Evolutionary conservation across 202 grass and related monocot species (phyloP), one percentile per base, ranked within the genome.

Genomic region (Schoenoplectus tabernaemontani): DNA sequence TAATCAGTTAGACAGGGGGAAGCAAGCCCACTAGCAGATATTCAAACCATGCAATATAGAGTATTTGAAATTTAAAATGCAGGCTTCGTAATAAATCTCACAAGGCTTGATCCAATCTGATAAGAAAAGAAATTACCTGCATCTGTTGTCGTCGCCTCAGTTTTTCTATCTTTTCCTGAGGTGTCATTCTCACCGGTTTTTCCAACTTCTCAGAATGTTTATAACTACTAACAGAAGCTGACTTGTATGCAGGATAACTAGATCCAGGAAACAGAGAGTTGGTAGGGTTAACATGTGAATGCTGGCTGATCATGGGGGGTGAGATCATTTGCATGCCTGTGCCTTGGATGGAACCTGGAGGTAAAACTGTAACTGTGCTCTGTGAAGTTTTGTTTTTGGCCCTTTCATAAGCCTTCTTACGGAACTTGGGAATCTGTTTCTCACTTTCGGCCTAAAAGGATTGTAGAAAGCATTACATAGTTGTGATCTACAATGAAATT

Each of bases 131-230:
- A 79, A 30, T 1, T 82, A 82, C 80, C 80, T 85, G 87, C 83
- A 85, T 88, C 51, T 88, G 83, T 51, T 88, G 87, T n/a, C 87
- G 83, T 43, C 87, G 64, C 57, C 83, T 85, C 70, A 88, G 50
- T 20, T 88, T 88, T 61, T 88, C 87, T 50, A 88, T 88, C 79
- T 88, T 88, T 82, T 88, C 87, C 63, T 85, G 87, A 81, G 87
- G 87, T 54, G 87, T 88, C 87, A 88, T 88, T 46, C 58, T 81
- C 16, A 81, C 56, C 44, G 53, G 64, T n/a, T 58, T 50, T 78
- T 85, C 82, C 42, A n/a, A 72, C 34, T 77, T 44, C 64, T 81
- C 61, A 6, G 37, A 12, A 71, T 41, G 60, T 26, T 44, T 24
- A 39, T 85, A 70, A 88, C 70, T 30, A 59, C 51, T 67, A 62